Evolutionary conservation across 2,329 filamentous ascomycete genomes (phyloP).

Genomic region (Zelopaecilomyces penicillatus): DNA sequence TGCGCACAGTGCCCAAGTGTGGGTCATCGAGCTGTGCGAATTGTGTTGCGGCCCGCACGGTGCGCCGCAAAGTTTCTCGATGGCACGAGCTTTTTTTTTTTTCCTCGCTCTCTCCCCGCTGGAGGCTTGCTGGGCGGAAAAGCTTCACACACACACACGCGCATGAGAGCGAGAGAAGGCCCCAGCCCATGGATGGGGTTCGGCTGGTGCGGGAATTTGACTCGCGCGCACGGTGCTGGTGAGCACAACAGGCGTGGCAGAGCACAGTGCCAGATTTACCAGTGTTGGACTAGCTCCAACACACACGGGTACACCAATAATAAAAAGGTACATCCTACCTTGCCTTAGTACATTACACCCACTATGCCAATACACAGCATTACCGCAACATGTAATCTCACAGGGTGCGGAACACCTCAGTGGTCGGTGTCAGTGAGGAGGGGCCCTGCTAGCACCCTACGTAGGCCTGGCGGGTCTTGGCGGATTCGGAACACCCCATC

Average conservation of each 20-base stretch:
- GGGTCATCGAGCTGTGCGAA: not conserved
- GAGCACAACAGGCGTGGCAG: not conserved
- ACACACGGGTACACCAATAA: no score
- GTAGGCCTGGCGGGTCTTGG: constrained; percentile 8
- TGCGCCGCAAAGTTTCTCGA: not conserved
- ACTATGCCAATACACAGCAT: no score
- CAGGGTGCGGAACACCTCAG: constrained; percentile 2
- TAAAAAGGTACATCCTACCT: no score
- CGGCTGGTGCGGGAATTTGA: not conserved
- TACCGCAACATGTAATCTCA: not conserved
- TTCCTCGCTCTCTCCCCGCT: not conserved
- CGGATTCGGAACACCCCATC: constrained; percentile 8
- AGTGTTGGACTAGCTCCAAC: no score
- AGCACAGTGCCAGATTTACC: no score
- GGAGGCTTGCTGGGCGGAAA: no score
- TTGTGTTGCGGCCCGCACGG: constrained; percentile 7
- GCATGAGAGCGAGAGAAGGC: not conserved
- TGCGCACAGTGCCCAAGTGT: no score
- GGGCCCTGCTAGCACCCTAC: constrained; percentile 6
- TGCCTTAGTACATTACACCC: no score
- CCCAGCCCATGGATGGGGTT: not conserved
- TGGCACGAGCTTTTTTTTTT: not conserved
- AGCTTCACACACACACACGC: no score
- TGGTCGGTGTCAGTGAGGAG: not conserved
- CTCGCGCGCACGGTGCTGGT: constrained; percentile 4